Percentiles rank a stretch among this genome's conserved stretches.
phyloP scores from a whole-genome alignment of 768 basidiomycete genomes.

The Suillus ampliporus region DNA sequence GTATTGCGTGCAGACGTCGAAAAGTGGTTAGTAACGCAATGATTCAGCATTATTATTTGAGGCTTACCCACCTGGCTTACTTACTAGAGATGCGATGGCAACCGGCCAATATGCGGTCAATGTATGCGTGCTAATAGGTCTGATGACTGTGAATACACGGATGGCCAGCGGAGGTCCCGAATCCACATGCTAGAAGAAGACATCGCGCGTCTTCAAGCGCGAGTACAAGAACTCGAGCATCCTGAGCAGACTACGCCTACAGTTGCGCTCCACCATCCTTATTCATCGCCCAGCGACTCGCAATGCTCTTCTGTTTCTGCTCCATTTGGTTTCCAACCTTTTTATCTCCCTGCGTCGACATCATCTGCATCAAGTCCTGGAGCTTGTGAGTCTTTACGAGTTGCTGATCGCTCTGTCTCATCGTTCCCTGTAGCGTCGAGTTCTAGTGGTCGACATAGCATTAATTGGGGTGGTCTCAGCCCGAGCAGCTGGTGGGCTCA shows the following conservation, averaged over 20 bases:
- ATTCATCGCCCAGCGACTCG: conserved; percentile 23
- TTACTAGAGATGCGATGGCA: conserved; percentile 68
- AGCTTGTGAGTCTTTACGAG: conserved; percentile 6
- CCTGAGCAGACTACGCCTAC: conserved; percentile 53
- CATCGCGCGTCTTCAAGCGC: conserved; percentile 57
- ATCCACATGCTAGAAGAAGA: conserved; percentile 67
- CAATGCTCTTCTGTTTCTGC: background rate
- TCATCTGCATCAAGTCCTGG: conserved; percentile 15
- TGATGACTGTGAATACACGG: conserved; percentile 76
- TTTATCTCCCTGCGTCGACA: background rate
- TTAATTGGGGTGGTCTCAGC: background rate
- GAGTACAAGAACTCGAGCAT: conserved; percentile 62
- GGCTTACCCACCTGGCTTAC: background rate
- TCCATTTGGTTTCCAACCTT: background rate
- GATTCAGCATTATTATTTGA: too few relatives aligned
- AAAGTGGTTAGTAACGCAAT: conserved; percentile 47
- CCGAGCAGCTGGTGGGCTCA: background rate
- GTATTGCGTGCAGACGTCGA: conserved; percentile 57
- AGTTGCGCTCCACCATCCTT: conserved; percentile 58
- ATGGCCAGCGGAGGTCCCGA: conserved; percentile 63
- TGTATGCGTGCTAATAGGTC: conserved; percentile 63
- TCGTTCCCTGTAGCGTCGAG: conserved; percentile 4
- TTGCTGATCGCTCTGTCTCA: background rate
- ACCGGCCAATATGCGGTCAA: conserved; percentile 66
- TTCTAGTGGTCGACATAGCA: background rate